Evolutionary conservation across 768 basidiomycete species (phyloP).

Genomic region (Lactarius indigo): DNA sequence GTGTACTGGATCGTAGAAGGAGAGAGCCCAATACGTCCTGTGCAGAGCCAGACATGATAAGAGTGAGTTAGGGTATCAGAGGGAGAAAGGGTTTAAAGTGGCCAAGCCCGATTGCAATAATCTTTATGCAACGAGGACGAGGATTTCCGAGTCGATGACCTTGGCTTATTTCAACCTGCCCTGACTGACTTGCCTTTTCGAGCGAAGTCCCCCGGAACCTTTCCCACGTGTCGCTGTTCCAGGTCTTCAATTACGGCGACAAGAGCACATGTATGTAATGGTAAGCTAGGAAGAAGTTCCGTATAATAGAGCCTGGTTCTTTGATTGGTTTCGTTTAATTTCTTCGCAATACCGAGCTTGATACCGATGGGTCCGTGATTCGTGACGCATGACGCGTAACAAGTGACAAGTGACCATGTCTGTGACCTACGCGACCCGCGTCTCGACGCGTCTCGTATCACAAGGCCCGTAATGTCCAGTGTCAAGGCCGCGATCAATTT

Average conservation of each 20-base stretch:
- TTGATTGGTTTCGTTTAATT: background rate
- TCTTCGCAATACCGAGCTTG: background rate
- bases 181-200: conserved; percentile 5
- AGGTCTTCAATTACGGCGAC: background rate
- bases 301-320: background rate
- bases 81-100: background rate
- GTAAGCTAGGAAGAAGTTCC: background rate
- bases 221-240: conserved; percentile 10
- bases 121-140: conserved; percentile 19
- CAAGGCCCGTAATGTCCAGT: conserved; percentile 13
- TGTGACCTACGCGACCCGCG: background rate
- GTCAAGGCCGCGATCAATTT: conserved; percentile 19
- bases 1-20: conserved; percentile 27
- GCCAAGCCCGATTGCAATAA: conserved; percentile 14
- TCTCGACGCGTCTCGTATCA: background rate
- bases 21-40: conserved; percentile 24
- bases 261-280: background rate
- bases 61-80: conserved; percentile 2
- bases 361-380: background rate
- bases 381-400: background rate
- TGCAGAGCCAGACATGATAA: conserved; percentile 16
- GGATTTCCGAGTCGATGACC: background rate
- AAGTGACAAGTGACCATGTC: background rate
- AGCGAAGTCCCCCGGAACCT: background rate
- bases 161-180: conserved; percentile 13